A percentile compares a stretch with the other conserved stretches of the same genome.
These are phyloP conservation scores for Colletotrichum plurivorum DNA, from an alignment of 2,329 filamentous ascomycete genomes.

Conservation along the genomic window DNA sequence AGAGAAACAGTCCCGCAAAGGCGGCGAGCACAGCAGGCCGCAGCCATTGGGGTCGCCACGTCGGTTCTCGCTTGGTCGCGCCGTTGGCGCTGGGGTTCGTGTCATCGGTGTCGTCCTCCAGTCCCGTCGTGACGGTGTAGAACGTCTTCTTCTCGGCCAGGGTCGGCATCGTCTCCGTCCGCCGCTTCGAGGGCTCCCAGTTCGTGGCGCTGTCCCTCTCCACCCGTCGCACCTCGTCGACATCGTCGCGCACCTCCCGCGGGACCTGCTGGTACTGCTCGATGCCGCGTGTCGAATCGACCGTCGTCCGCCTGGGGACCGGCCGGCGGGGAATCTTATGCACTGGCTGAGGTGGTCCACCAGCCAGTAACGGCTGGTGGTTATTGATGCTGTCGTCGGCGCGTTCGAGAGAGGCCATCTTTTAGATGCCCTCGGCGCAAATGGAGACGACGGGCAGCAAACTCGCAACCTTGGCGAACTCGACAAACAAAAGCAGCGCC, in stretches of 20 bases:
- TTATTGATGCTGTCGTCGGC: neutral
- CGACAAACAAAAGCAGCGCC: no score
- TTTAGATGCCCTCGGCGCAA: neutral
- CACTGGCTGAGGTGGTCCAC: neutral
- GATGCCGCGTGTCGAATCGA: neutral
- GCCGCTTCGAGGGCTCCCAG: neutral
- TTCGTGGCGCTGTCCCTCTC: neutral
- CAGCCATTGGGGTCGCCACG: conserved; percentile 18
- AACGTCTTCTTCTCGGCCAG: neutral
- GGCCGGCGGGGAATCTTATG: neutral
- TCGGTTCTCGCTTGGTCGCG: neutral
- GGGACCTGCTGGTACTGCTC: neutral
- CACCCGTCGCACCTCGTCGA: neutral
- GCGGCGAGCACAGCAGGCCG: neutral
- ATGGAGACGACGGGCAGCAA: no score
- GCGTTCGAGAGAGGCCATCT: neutral
- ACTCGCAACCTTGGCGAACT: no score
- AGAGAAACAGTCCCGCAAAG: neutral
- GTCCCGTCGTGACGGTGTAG: neutral
- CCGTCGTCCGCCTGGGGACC: neutral
- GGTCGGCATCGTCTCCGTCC: neutral
- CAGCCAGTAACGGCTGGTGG: neutral
- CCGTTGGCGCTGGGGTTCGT: neutral
- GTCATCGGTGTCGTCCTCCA: neutral
- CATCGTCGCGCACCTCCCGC: neutral